Evolutionary conservation across 2,329 filamentous ascomycete species (phyloP).

Genomic region (Triangularia verruculosa): DNA sequence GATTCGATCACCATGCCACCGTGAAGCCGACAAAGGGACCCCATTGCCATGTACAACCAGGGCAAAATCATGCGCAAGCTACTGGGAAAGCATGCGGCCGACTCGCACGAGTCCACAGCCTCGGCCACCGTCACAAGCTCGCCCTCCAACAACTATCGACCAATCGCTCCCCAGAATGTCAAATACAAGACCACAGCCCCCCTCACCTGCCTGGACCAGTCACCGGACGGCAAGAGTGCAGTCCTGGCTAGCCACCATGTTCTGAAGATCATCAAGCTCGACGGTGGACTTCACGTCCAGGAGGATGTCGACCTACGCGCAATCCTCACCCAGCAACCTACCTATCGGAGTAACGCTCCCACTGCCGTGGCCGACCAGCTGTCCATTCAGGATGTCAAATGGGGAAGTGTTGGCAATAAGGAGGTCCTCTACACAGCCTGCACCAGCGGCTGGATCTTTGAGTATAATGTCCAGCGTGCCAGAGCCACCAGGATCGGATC

Average conservation of each 20-base stretch:
- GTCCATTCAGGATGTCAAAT: conserved; percentile 62
- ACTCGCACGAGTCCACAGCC: conserved; percentile 41
- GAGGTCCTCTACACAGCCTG: conserved; percentile 61
- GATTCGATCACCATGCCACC: neutral
- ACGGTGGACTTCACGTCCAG: conserved; percentile 47
- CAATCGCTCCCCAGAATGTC: conserved; percentile 54
- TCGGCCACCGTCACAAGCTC: conserved; percentile 47
- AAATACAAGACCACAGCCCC: conserved; percentile 51
- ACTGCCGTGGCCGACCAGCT: conserved; percentile 53
- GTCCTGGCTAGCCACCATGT: conserved; percentile 59
- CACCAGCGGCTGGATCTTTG: conserved; percentile 62
- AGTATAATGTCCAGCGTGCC: conserved; percentile 57
- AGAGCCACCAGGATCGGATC: conserved; percentile 40
- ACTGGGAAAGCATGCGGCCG: conserved; percentile 51
- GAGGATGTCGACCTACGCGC: conserved; percentile 59
- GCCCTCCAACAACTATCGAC: conserved; percentile 45
- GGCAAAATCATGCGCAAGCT: conserved; percentile 60
- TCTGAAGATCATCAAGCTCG: conserved; percentile 58
- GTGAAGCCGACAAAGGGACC: neutral
- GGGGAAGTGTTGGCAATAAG: conserved; percentile 46
- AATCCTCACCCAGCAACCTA: conserved; percentile 49
- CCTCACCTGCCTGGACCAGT: conserved; percentile 56
- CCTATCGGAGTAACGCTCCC: conserved; percentile 40
- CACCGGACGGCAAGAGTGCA: conserved; percentile 53
- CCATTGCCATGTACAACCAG: conserved; percentile 39